These are phyloP conservation scores for Aspergillus sojae DNA, from an alignment of 2,329 filamentous ascomycete species.

Conservation along the genomic window DNA sequence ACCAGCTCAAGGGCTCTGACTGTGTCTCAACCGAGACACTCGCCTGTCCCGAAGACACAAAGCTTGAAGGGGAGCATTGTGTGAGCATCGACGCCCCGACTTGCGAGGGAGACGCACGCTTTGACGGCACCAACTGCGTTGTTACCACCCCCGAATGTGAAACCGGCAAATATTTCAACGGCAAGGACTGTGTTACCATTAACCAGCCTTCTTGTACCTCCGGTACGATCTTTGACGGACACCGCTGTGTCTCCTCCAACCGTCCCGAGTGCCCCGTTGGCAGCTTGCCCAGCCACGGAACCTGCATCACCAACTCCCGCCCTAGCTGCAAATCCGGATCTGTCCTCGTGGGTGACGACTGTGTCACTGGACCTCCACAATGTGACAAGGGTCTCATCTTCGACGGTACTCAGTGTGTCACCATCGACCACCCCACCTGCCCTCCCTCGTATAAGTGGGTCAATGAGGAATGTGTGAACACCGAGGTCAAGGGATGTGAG, in stretches of 20 bases:
- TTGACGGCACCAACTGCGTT: not conserved
- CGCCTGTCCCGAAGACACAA: not conserved
- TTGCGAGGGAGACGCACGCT: not conserved
- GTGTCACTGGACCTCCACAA: not conserved
- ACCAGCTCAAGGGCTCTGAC: not conserved
- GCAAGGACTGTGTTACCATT: not conserved
- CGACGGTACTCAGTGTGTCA: not conserved
- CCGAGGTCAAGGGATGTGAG: not conserved
- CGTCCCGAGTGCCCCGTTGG: not conserved
- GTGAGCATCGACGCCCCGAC: not conserved
- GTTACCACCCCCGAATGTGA: not conserved
- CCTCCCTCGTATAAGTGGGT: not conserved
- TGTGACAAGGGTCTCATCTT: not conserved
- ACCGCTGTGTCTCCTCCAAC: not conserved
- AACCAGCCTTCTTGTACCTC: not conserved
- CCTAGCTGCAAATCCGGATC: not conserved
- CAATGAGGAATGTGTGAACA: not conserved
- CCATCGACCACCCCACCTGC: not conserved
- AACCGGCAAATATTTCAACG: not conserved
- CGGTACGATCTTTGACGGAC: not conserved
- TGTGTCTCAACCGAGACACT: not conserved
- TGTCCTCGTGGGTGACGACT: not conserved
- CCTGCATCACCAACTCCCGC: not conserved
- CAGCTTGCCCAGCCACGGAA: not conserved
- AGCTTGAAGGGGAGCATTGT: not conserved